Percentiles rank a stretch among this genome's conserved stretches.
Conservation (phyloP, 768 basidiomycete species). For the Serpula lacrymans region DNA sequence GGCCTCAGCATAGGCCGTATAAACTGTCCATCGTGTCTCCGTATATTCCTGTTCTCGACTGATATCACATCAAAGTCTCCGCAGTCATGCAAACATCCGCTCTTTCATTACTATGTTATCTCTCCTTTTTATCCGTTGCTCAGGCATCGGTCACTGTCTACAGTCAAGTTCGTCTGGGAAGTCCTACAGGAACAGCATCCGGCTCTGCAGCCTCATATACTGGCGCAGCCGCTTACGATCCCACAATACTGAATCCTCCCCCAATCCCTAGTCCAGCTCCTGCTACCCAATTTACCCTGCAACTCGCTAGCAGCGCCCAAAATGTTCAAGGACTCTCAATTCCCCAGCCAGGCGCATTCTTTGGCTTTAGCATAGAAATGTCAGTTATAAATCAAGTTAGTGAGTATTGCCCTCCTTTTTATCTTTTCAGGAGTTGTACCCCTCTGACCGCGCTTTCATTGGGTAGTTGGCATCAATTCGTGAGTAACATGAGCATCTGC, state of each 20-base stretch:
- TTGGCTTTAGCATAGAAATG: conserved; percentile 64
- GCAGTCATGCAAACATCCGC: not conserved
- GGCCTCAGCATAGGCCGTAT: too few species aligned
- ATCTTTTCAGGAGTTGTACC: not conserved
- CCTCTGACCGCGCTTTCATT: not conserved
- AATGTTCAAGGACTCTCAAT: conserved; percentile 23
- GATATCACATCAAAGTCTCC: not conserved
- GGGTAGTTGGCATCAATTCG: conserved; percentile 14
- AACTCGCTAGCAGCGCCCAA: conserved; percentile 16
- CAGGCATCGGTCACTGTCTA: conserved; percentile 27
- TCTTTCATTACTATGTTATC: not conserved
- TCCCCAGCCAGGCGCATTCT: conserved; percentile 37
- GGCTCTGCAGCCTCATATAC: conserved; percentile 21
- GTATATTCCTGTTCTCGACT: not conserved
- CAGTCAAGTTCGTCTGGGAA: conserved; percentile 18
- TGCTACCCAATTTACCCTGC: conserved; percentile 21
- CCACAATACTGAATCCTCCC: conserved; percentile 28
- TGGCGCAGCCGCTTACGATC: conserved; percentile 30
- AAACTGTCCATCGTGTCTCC: not conserved
- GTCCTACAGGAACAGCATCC: conserved; percentile 15
- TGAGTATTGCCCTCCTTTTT: conserved; percentile 26
- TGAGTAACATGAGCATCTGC: too few species aligned
- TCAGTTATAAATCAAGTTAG: conserved; percentile 52
- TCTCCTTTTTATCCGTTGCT: conserved; percentile 10
- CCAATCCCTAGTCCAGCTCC: conserved; percentile 16